phyloP scores from a whole-genome alignment of 345 rosid genomes.

The Laguncularia racemosa region DNA sequence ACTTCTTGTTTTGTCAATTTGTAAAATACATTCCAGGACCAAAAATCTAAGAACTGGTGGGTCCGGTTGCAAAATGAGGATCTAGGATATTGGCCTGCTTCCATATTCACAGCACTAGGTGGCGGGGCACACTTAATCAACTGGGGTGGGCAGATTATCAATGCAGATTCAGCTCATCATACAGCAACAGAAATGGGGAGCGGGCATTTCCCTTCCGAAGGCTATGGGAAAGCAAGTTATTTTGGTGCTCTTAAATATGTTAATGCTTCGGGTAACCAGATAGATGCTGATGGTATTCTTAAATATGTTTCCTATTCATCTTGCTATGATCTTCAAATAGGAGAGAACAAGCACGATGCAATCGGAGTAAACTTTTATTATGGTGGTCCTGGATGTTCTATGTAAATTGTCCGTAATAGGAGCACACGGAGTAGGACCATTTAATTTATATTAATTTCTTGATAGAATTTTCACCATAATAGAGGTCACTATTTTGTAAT shows the following conservation, averaged over 20 bases:
- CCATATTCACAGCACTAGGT: not conserved
- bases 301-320: too few species aligned
- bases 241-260: not conserved
- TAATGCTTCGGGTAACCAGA: not conserved
- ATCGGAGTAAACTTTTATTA: too few species aligned
- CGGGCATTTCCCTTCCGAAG: slow-evolving; percentile 11
- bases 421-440: too few species aligned
- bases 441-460: too few species aligned
- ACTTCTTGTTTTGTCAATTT: not conserved
- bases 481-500: too few species aligned
- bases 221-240: slow-evolving; percentile 5
- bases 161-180: slow-evolving; percentile 1
- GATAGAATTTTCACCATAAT: too few species aligned
- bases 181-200: slow-evolving; percentile 17
- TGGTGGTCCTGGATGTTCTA: too few species aligned
- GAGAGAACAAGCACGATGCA: too few species aligned
- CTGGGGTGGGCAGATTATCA: slow-evolving; percentile 7
- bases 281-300: not conserved
- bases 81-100: slow-evolving; percentile 10
- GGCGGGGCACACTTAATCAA: not conserved
- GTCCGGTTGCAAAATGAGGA: not conserved
- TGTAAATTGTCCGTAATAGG: too few species aligned
- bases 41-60: slow-evolving; percentile 6
- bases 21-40: slow-evolving; percentile 5
- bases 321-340: too few species aligned